Evolutionary conservation across 345 rosid species (phyloP), one percentile per base, ranked within the genome.

Genomic region (Hibiscus tridactylites): DNA sequence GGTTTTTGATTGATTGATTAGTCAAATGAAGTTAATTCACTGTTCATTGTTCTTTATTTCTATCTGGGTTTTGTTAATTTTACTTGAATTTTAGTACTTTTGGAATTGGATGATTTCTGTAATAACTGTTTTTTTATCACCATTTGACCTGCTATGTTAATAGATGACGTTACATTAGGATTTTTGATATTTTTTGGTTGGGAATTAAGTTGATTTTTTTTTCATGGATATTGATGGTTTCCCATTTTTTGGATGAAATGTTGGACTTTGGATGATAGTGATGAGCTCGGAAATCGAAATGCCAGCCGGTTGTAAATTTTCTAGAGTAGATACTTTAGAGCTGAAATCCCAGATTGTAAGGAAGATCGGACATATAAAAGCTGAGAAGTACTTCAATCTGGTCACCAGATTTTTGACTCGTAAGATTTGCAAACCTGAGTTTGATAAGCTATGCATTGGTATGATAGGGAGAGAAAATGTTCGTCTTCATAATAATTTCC

Each of bases 331-430:
- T 75, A 82, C 80, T 46, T 73, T 76, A n/a, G 86, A 84, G 87
- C 76, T 88, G 72, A 84, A 83, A 73, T 74, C 78, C 74, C 76
- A 74, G 62, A 76, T 91, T 39, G 83, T 83, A 70, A 82, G 70
- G 82, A 88, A 74, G 88, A 76, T 91, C 57, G 96, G 96, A 70
- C 86, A 67, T 80, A 56, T 68, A 67, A 86, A 81, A 80, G 80
- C 91, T 0, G 85, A 82, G 65, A 88, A 58, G 33, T 91, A 91
- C 71, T 85, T 91, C 54, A 62, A 73, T 70, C 81, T 82, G 75
- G 81, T 91, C 15, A 76, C 82, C 1, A 81, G 86, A 74, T 85
- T 84, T 73, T 61, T 91, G 12, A 81, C 69, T 72, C 71, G 69
- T 26, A 84, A 85, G 77, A 82, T 83, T 59, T 71, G 79, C 61